These are phyloP conservation scores for Candida nitratophila DNA, from an alignment of 805 yeast genomes.

Conservation along the genomic window DNA sequence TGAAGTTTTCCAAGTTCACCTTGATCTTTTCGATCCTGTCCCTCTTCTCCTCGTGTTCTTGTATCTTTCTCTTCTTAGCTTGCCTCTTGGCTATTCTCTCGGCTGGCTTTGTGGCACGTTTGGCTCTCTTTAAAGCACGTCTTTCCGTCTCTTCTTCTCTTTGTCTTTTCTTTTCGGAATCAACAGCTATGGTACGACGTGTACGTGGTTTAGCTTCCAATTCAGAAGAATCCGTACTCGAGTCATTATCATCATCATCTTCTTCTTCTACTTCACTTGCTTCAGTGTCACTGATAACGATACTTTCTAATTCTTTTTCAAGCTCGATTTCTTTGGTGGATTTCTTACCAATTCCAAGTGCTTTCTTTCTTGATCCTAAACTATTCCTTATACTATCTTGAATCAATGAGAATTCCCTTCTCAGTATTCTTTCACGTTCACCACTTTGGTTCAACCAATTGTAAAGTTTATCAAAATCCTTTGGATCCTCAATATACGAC, in stretches of 20 bases:
- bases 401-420: conserved; percentile 50
- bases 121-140: conserved; percentile 26
- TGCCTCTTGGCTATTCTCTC: conserved; percentile 30
- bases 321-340: conserved; percentile 38
- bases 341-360: conserved; percentile 36
- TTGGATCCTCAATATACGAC: conserved; percentile 60
- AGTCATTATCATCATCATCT: conserved; percentile 10
- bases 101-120: conserved; percentile 25
- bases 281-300: conserved; percentile 29
- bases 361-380: conserved; percentile 51
- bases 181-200: conserved; percentile 28
- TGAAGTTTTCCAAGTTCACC: conserved; percentile 25
- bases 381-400: conserved; percentile 48
- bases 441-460: conserved; percentile 77
- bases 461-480: conserved; percentile 48
- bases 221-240: conserved; percentile 10
- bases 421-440: conserved; percentile 55
- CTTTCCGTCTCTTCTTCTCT: conserved; percentile 19
- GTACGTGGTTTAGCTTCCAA: conserved; percentile 22
- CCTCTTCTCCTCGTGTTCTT: conserved; percentile 26
- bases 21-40: conserved; percentile 16
- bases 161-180: conserved; percentile 19
- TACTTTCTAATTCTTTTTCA: conserved; percentile 31
- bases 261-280: conserved; percentile 16
- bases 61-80: conserved; percentile 23